Base-by-base conservation (phyloP, 345 rosid species). In the Dovyalis caffra region DNA sequence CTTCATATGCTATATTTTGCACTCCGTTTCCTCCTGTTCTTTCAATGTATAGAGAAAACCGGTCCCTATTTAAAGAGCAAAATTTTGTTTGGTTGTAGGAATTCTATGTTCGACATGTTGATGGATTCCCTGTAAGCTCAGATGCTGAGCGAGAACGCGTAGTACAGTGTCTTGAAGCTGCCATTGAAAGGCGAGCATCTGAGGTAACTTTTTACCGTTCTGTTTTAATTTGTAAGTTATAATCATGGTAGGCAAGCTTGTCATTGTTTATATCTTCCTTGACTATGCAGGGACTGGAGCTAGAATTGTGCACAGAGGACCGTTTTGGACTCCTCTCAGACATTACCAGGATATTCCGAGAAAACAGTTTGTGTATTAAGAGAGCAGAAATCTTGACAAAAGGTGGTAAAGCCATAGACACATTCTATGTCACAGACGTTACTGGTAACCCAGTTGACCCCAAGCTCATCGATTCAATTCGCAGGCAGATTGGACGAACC, bases 71-170 rank as follows among this genome's bases (percentile, higher is more conserved):
- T 76, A 62, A 77, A 45, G 65, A 33, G 56, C 65, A 29, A 37
- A 76, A 45, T n/a, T 82, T 37, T 66, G 60, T 61, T 74, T 71
- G 64, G 69, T 61, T 78, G 87, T 56, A 89, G 93, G 93, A 89
- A 79, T 89, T 87, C 70, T 89, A 81, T 37, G 85, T 89, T 74
- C 85, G 89, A 60, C 91, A 87, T 77, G 82, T 86, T 3, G 93
- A 89, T 76, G 92, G 93, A 62, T 80, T 85, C 72, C 88, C 87
- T 4, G 77, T 85, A 68, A 76, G 85, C 66, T 86, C 88, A 20
- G 88, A 88, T 70, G 86, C 87, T 66, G 92, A 88, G 79, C 76
- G 85, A 66, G 88, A 85, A 70, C 88, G 89, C 6, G 81, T 87
- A 56, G 70, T 67, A 26, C 86, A 78, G 18, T 86, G 91, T 74